A percentile compares a stretch with the other conserved stretches of the same genome.
These are phyloP conservation scores for Aurantiochytrium sp. DNA, from an alignment of 108 stramenopile genomes.

Conservation along the genomic window DNA sequence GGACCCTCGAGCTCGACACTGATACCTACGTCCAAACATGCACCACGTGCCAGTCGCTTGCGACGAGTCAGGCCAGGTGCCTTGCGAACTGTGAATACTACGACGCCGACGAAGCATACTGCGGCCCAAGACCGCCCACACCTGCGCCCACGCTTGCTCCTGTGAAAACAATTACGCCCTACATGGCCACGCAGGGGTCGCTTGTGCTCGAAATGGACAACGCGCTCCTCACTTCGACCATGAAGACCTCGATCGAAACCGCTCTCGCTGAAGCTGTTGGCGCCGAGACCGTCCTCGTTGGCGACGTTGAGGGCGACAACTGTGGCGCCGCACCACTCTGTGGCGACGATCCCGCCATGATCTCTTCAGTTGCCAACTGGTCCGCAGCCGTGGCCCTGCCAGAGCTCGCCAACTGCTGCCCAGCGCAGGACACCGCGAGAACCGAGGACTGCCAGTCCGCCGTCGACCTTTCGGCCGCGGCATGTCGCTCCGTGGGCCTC, in stretches of 20 bases:
- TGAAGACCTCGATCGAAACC: neutral
- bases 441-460: constrained; percentile 6
- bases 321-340: neutral
- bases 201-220: neutral
- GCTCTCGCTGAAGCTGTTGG: neutral
- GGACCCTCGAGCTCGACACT: neutral
- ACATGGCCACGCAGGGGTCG: neutral
- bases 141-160: neutral
- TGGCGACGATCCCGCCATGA: neutral
- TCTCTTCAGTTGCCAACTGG: neutral
- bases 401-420: neutral
- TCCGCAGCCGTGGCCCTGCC: neutral
- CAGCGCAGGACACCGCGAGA: neutral
- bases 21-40: neutral
- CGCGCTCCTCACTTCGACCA: neutral
- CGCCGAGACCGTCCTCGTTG: neutral
- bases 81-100: neutral
- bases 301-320: neutral
- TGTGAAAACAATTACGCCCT: neutral
- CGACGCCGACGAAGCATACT: neutral
- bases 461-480: neutral
- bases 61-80: neutral
- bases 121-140: neutral
- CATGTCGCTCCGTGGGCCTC: neutral
- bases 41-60: neutral